Evolutionary conservation across 768 basidiomycete species (phyloP).

Genomic region (Podaxis sp.): DNA sequence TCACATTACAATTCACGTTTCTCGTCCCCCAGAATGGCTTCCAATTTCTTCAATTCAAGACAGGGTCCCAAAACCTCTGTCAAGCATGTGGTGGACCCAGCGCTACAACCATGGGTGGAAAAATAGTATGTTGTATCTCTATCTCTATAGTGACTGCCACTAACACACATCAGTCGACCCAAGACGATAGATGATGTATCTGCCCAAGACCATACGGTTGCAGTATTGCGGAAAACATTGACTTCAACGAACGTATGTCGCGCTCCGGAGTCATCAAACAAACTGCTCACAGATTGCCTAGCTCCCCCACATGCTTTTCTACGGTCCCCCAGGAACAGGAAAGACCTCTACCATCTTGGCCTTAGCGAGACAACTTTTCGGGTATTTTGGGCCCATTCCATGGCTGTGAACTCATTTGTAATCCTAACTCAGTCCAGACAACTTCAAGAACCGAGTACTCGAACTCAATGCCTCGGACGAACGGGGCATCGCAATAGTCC

Average conservation of each 20-base stretch:
- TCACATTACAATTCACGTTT: constrained; percentile 27
- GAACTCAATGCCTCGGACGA: constrained; percentile 99
- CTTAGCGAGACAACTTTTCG: constrained; percentile 89
- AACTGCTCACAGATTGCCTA: constrained; percentile 31
- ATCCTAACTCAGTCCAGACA: constrained; percentile 70
- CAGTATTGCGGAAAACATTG: constrained; percentile 87
- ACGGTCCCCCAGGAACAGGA: constrained; percentile 97
- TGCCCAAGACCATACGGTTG: constrained; percentile 94
- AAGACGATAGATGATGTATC: constrained; percentile 98
- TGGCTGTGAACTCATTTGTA: neutral
- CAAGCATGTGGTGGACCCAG: constrained; percentile 52
- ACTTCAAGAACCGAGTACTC: constrained; percentile 88
- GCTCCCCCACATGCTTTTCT: constrained; percentile 99
- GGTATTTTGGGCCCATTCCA: constrained; percentile 40
- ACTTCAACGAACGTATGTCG: constrained; percentile 81
- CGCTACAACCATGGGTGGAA: constrained; percentile 93
- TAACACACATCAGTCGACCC: constrained; percentile 63
- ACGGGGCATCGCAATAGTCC: constrained; percentile 93
- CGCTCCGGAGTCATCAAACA: neutral
- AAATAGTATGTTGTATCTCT: constrained; percentile 76
- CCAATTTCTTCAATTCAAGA: constrained; percentile 57
- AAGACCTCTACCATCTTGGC: constrained; percentile 99
- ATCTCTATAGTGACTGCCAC: neutral
- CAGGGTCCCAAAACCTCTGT: constrained; percentile 37
- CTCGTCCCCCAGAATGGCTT: constrained; percentile 42